phyloP scores from a whole-genome alignment of 441 rosid genomes.

The Pelargonium myrrhifolium region DNA sequence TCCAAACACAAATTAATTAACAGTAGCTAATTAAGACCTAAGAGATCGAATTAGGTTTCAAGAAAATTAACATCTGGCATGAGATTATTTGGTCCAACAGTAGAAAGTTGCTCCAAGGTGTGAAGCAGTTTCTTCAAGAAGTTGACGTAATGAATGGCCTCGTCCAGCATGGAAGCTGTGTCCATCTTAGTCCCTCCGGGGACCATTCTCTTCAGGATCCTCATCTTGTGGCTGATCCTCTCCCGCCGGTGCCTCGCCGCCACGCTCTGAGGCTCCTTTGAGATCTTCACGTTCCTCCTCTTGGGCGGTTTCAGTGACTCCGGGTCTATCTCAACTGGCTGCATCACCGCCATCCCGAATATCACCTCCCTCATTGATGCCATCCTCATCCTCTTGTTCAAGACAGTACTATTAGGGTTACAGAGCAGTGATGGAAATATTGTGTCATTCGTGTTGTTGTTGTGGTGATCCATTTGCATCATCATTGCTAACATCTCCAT shows the following conservation, averaged over 20 bases:
- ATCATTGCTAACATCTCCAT: no score
- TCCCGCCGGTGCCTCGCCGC: slow-evolving; percentile 95
- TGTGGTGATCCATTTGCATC: no score
- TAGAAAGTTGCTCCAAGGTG: no score
- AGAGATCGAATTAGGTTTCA: no score
- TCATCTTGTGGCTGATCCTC: slow-evolving; percentile 82
- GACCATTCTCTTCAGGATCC: slow-evolving; percentile 80
- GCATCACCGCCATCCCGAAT: slow-evolving; percentile 70
- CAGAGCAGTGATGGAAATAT: no score
- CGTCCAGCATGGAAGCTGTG: slow-evolving; percentile 93
- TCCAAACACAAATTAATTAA: no score
- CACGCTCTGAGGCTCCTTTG: slow-evolving; percentile 73
- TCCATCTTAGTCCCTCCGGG: slow-evolving; percentile 97
- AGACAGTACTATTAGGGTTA: no score
- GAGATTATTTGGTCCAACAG: no score
- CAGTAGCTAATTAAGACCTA: no score
- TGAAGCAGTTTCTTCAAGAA: slow-evolving; percentile 75
- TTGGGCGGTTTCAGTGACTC: slow-evolving; percentile 65
- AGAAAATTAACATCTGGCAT: no score
- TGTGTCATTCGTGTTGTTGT: no score
- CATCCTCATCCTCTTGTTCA: no score
- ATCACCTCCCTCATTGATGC: slow-evolving; percentile 93
- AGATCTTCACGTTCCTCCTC: slow-evolving; percentile 84
- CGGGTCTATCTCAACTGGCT: slow-evolving; percentile 69
- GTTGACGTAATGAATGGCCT: slow-evolving; percentile 89